Evolutionary conservation across 768 basidiomycete genomes (phyloP), one percentile per base, ranked within the genome.

Genomic region (Harrya chromipes): DNA sequence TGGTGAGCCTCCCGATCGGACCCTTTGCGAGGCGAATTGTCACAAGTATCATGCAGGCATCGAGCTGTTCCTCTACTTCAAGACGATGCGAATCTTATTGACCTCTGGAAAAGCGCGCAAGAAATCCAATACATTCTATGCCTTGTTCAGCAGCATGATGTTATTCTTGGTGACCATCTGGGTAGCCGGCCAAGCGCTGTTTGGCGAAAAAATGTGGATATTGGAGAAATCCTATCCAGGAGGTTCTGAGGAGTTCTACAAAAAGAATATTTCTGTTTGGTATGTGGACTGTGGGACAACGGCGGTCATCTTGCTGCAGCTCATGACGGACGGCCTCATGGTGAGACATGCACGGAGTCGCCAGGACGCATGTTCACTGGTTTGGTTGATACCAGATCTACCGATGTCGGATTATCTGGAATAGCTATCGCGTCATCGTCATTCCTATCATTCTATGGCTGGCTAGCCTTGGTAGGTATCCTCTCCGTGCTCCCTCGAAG

Each of bases 371-470:
- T 33, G 14, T 6, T 33, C 33, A 16, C 13, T 14, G 14, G 13
- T 33, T 2, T 33, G 14, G 6, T 16, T 6, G 13, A 27, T 19
- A 12, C n/a, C 3, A 73, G 70, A 55, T 73, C 16, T 65, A 67
- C 52, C 71, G 71, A 19, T 67, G 64, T 46, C 70, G 52, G 24
- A 59, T 69, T 16, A 57, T 72, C 9, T 73, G 65, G 63, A 46
- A 48, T n/a, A 16, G 20, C 20, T n/a, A 42, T n/a, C 12, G 29
- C n/a, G 21, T 41, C 21, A 20, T 50, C 14, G 20, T 47, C 11
- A 33, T 56, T 16, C 54, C 55, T 1, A 31, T 23, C 39, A 14
- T 56, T 8, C 21, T 56, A 21, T 56, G 54, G 54, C 8, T 45
- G 9, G 49, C 37, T 13, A 19, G 36, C 34, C 45, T 35, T 17